Base-by-base conservation (phyloP, 176 grass and related monocot species). In the Carex littledalei region DNA sequence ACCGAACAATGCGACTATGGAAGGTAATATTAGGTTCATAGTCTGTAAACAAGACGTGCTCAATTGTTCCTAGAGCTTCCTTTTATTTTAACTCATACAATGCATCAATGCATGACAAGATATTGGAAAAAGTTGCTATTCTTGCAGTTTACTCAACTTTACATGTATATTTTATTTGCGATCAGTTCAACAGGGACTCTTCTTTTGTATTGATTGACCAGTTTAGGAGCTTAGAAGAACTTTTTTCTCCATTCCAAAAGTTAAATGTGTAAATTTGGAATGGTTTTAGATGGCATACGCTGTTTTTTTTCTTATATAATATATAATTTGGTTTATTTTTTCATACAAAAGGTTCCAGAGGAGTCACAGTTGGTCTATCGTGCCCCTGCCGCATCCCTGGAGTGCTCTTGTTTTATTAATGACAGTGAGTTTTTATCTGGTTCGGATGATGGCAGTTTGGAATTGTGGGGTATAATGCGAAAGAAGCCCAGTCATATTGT, bases 1-100 rank as follows among this genome's bases (percentile, higher is more conserved):
- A 97, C 80, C 74, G 91, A 3, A 97, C 94, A 73, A 97, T 97
- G 90, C 91, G 92, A 72, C 78, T 97, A 50, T 97, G 94, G 94
- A 97, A 94, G 91, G 94, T 97, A 85, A 58, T 56, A 56, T 79
- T 54, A 52, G 11, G 79, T 43, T 64, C 47, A 65, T 18, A 24
- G 60, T 63, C 79, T 65, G 79, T 45, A 47, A 82, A 82, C 17
- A 9, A 59, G 29, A 31, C 10, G 10, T 22, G 57, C 2, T 47
- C 7, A 67, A n/a, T 37, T 64, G 10, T 68, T 37, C 61, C 8
- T 67, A 84, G 8, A 84, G 34, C 2, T 47, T 26, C 29, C 2
- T 56, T 83, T 67, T 54, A 50, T 84, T 60, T 53, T 29, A 69
- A 70, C 24, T 72, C 7, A 43, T 47, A 21, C 15, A 72, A 12